phyloP scores from a whole-genome alignment of 306 rosid species.

The Malus domestica region ASM211411v1 NC_041796.1:29439001-29439500 shows the following conservation, averaged over 20 bases:
- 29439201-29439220: background rate
- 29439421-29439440: background rate
- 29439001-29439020: slow-evolving; percentile 52
- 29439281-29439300: background rate
- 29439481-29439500: too few species aligned
- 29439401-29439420: background rate
- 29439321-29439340: too few species aligned
- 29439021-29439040: slow-evolving; percentile 78
- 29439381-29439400: background rate
- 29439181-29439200: background rate
- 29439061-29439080: slow-evolving; percentile 50
- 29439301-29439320: background rate
- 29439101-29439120: slow-evolving; percentile 84
- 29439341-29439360: background rate
- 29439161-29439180: slow-evolving; percentile 7
- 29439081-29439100: slow-evolving; percentile 80
- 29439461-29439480: too few species aligned
- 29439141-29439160: slow-evolving; percentile 36
- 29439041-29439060: slow-evolving; percentile 74
- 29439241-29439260: background rate
- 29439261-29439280: background rate
- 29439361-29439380: background rate
- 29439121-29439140: slow-evolving; percentile 85
- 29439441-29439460: background rate
- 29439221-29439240: background rate